phyloP scores from a whole-genome alignment of 2,329 filamentous ascomycete genomes.

The Sporothrix dimorphospora region DNA sequence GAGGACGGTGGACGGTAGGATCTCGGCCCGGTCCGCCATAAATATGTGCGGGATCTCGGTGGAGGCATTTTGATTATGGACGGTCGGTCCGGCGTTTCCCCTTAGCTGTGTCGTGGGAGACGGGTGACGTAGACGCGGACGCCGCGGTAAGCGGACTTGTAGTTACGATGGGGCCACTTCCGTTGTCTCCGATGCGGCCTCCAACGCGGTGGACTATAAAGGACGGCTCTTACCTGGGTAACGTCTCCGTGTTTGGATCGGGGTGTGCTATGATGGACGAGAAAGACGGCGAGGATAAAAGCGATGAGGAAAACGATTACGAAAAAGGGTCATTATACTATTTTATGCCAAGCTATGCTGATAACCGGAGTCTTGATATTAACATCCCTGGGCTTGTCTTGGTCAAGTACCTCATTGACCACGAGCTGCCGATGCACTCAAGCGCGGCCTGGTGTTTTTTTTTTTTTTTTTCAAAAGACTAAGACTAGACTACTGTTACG shows the following conservation, averaged over 20 bases:
- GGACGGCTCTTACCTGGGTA: background rate
- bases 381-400: no score
- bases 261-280: background rate
- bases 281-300: background rate
- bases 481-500: no score
- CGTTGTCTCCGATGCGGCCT: background rate
- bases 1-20: background rate
- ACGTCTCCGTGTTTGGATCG: background rate
- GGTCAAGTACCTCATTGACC: no score
- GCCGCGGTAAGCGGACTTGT: background rate
- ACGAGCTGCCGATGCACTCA: no score
- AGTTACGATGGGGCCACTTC: background rate
- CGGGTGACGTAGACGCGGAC: background rate
- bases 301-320: no score
- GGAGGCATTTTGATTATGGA: no score
- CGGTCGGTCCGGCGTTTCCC: background rate
- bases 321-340: no score
- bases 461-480: no score
- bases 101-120: background rate
- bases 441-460: no score
- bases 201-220: background rate
- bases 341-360: no score
- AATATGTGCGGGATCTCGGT: background rate
- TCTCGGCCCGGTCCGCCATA: background rate
- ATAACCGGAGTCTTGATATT: no score